phyloP scores from a whole-genome alignment of 1,284 basidiomycete species.

The Ustilago curta region DNA sequence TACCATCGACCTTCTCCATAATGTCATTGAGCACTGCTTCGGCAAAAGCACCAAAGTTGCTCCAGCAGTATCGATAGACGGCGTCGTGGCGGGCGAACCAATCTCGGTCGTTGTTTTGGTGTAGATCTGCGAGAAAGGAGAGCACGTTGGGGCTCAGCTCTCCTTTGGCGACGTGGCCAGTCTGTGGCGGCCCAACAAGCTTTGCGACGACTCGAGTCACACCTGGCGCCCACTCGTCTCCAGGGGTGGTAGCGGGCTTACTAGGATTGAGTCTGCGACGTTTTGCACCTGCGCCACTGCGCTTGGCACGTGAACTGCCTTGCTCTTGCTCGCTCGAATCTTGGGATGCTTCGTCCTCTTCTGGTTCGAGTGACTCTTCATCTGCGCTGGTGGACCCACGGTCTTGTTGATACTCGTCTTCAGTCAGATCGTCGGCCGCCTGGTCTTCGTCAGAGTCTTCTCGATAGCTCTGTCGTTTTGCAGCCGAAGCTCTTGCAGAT shows the following conservation, averaged over 20 bases:
- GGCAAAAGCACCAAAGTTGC: conserved; percentile 86
- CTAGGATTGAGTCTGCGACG: conserved; percentile 12
- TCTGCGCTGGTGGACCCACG: conserved; percentile 25
- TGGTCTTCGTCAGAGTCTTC: conserved; percentile 31
- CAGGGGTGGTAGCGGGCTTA: neutral
- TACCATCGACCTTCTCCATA: conserved; percentile 77
- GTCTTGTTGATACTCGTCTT: conserved; percentile 36
- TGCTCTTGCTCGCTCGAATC: conserved; percentile 8
- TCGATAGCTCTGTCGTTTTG: conserved; percentile 35
- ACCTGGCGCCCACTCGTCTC: conserved; percentile 26
- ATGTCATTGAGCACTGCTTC: conserved; percentile 77
- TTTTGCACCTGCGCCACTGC: conserved; percentile 10
- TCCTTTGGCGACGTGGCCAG: conserved; percentile 77
- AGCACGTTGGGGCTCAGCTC: conserved; percentile 86
- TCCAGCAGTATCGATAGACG: conserved; percentile 27
- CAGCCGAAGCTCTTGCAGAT: conserved; percentile 26
- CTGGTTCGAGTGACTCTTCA: conserved; percentile 8
- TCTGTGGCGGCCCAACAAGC: conserved; percentile 35
- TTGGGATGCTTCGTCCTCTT: conserved; percentile 5
- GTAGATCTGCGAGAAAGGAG: conserved; percentile 78
- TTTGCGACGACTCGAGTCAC: conserved; percentile 34
- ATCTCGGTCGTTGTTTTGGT: conserved; percentile 82
- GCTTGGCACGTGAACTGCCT: neutral
- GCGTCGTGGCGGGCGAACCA: conserved; percentile 78
- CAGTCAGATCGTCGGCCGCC: conserved; percentile 16